These are phyloP conservation scores for Viola pubescens DNA, from an alignment of 441 rosid genomes.

Conservation along the genomic window DNA sequence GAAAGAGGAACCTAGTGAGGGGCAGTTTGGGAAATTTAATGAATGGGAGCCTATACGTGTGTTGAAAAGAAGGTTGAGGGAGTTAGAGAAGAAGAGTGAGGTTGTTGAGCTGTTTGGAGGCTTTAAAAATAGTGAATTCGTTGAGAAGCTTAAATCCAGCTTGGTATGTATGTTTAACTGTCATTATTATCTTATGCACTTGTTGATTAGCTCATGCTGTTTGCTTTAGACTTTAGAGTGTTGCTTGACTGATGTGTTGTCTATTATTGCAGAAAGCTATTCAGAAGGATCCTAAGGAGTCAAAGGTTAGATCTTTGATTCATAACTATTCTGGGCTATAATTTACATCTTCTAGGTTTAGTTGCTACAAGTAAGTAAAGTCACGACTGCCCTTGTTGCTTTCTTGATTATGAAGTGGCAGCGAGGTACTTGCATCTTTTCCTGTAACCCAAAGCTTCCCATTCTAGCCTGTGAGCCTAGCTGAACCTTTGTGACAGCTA, in stretches of 20 bases:
- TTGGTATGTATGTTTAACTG: constrained; percentile 41
- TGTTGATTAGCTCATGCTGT: not conserved
- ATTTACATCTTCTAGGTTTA: not conserved
- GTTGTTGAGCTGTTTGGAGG: constrained; percentile 54
- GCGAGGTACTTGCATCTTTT: not conserved
- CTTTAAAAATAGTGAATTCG: constrained; percentile 57
- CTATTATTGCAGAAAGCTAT: constrained; percentile 69
- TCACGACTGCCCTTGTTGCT: not conserved
- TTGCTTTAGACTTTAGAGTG: not conserved
- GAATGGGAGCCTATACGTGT: constrained; percentile 78
- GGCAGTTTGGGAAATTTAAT: constrained; percentile 23
- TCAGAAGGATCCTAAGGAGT: constrained; percentile 67
- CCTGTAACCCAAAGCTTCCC: not conserved
- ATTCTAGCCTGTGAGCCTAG: not conserved
- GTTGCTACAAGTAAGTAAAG: not conserved
- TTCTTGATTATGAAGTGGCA: not conserved
- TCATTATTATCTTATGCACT: not conserved
- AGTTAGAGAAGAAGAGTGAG: constrained; percentile 69
- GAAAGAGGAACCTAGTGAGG: constrained; percentile 29
- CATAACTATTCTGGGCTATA: constrained; percentile 1
- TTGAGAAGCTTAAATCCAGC: constrained; percentile 79
- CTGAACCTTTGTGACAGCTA: too few species aligned
- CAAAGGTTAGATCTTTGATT: constrained; percentile 49
- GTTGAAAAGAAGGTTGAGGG: constrained; percentile 54
- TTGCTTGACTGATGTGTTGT: constrained; percentile 12